Percentiles rank a stretch among this genome's conserved stretches.
phyloP scores from a whole-genome alignment of 139 green algal genomes.

The Chlamydomonas schloesseri region DNA sequence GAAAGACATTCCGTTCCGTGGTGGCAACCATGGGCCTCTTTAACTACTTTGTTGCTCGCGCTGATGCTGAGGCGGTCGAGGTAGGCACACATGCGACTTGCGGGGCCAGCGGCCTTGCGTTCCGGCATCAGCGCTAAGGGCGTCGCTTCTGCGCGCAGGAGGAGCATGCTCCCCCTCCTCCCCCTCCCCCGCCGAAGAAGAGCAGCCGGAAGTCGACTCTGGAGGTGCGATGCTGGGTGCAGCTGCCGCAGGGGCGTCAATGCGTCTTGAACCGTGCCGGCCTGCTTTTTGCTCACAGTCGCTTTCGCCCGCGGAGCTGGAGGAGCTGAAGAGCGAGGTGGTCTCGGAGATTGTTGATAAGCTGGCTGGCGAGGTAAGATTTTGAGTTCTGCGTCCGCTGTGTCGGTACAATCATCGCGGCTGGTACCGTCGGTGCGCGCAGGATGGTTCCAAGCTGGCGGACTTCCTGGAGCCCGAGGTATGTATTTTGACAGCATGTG shows the following conservation, averaged over 20 bases:
- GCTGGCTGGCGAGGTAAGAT: constrained; percentile 60
- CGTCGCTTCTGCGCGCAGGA: neutral
- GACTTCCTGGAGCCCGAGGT: constrained; percentile 63
- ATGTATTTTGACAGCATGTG: neutral
- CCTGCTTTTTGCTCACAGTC: constrained; percentile 14
- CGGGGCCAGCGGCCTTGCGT: neutral
- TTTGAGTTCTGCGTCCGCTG: neutral
- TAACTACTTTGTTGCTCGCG: constrained; percentile 31
- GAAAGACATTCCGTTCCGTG: too few relatives aligned
- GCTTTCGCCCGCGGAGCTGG: constrained; percentile 57
- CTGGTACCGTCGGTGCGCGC: neutral
- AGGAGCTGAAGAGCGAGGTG: constrained; percentile 69
- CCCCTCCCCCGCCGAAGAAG: constrained; percentile 21
- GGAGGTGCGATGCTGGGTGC: neutral
- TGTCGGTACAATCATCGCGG: constrained; percentile 34
- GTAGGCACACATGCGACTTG: too few relatives aligned
- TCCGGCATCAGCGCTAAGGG: neutral
- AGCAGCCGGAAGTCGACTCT: neutral
- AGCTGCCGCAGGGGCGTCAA: neutral
- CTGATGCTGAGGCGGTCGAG: constrained; percentile 11
- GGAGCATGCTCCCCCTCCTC: constrained; percentile 15
- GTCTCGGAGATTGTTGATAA: constrained; percentile 66
- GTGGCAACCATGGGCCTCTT: constrained; percentile 12
- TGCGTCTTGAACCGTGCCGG: neutral
- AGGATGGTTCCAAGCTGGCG: constrained; percentile 53